These are phyloP conservation scores for Pichia scutulata DNA, from an alignment of 805 yeast genomes.

Conservation along the genomic window DNA sequence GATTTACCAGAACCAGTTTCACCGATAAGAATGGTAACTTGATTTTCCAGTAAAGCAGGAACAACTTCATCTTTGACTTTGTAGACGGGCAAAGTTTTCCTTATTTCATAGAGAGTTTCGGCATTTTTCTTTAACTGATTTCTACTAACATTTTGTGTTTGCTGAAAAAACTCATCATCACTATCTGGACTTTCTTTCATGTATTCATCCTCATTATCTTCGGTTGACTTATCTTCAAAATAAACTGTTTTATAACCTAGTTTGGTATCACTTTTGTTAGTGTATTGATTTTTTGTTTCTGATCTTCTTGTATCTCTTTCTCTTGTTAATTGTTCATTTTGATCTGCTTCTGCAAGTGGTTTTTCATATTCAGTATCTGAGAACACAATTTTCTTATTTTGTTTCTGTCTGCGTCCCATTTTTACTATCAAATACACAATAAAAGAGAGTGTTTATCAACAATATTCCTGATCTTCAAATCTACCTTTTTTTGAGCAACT, in stretches of 20 bases:
- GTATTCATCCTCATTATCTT: slow-evolving; percentile 15
- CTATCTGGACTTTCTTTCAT: slow-evolving; percentile 13
- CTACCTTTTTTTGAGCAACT: background rate
- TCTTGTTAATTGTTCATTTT: background rate
- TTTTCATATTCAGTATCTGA: slow-evolving; percentile 11
- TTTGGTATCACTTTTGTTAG: background rate
- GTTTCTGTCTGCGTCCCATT: slow-evolving; percentile 12
- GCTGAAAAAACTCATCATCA: slow-evolving; percentile 16
- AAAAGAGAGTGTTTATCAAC: background rate
- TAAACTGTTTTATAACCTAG: slow-evolving; percentile 7
- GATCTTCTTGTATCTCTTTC: background rate
- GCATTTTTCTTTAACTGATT: slow-evolving; percentile 33
- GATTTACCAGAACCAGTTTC: slow-evolving; percentile 99
- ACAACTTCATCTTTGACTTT: slow-evolving; percentile 60
- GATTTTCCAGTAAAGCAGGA: slow-evolving; percentile 43
- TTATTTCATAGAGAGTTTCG: slow-evolving; percentile 36
- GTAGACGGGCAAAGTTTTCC: slow-evolving; percentile 68
- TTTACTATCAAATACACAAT: background rate
- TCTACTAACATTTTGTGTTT: slow-evolving; percentile 2
- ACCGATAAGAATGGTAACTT: slow-evolving; percentile 80
- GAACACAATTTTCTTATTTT: slow-evolving; percentile 23
- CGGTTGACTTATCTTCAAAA: slow-evolving; percentile 25
- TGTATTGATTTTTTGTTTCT: background rate
- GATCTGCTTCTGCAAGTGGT: background rate
- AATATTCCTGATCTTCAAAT: background rate